These are phyloP conservation scores for Daldinia loculata DNA, from an alignment of 495 filamentous ascomycete species.

Conservation along the genomic window DNA sequence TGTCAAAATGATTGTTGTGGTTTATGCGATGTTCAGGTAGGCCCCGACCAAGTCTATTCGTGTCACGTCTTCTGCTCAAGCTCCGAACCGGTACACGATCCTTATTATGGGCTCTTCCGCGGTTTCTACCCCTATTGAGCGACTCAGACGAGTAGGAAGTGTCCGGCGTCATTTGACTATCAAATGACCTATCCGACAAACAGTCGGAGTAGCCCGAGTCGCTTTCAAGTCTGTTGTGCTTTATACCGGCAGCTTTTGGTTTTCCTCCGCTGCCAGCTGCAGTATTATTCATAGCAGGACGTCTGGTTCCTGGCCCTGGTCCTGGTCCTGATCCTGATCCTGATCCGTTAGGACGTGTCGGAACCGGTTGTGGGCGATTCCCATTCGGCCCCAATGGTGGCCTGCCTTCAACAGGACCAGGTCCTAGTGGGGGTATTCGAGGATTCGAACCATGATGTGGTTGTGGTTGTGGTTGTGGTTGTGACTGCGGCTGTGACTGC, in stretches of 20 bases:
- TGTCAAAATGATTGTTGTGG: neutral
- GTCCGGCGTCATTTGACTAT: constrained; percentile 9
- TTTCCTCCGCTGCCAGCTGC: neutral
- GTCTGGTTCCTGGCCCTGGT: neutral
- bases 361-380: neutral
- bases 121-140: neutral
- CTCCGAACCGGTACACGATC: neutral
- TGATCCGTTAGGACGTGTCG: neutral
- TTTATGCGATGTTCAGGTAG: neutral
- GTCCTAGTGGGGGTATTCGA: neutral
- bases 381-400: constrained; percentile 3
- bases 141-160: constrained; percentile 19
- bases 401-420: neutral
- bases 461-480: neutral
- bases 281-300: neutral
- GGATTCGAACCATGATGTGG: neutral
- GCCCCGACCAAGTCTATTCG: neutral
- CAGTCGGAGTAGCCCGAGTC: constrained; percentile 16
- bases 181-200: constrained; percentile 15
- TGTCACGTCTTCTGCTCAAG: neutral
- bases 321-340: neutral
- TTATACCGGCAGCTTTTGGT: neutral
- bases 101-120: neutral
- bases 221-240: neutral
- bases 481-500: neutral